phyloP scores from a whole-genome alignment of 2,329 filamentous ascomycete genomes.

The Aspergillus calidoustus region DNA sequence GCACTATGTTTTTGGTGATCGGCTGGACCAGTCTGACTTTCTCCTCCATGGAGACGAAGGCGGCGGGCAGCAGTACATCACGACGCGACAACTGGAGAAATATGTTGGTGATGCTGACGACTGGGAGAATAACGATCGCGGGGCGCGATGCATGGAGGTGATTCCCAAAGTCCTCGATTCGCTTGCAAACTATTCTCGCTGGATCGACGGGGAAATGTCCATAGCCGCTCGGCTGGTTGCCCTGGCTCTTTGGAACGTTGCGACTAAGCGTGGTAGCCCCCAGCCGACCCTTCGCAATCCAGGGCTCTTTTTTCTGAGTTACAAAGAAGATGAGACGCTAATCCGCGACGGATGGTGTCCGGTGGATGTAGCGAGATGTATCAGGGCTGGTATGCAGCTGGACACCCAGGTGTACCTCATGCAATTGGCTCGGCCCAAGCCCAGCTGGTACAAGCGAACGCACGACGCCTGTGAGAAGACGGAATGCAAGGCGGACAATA shows the following conservation, averaged over 20 bases:
- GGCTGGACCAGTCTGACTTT: constrained; percentile 2
- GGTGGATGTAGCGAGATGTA: not conserved
- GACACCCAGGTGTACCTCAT: not conserved
- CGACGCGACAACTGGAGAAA: not conserved
- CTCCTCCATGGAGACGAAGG: not conserved
- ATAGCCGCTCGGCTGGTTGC: not conserved
- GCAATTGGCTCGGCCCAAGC: not conserved
- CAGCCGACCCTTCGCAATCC: not conserved
- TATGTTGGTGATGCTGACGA: not conserved
- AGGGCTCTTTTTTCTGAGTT: not conserved
- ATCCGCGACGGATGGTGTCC: not conserved
- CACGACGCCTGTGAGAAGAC: not conserved
- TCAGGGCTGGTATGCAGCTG: not conserved
- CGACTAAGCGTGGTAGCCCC: not conserved
- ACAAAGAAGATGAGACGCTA: not conserved
- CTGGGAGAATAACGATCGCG: not conserved
- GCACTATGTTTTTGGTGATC: constrained; percentile 2
- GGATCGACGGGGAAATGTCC: not conserved
- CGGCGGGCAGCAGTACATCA: not conserved
- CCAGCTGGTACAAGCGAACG: not conserved
- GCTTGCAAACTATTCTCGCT: not conserved
- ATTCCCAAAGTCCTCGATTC: not conserved
- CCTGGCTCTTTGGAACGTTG: not conserved
- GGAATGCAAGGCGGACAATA: constrained; percentile 1
- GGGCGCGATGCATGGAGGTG: not conserved